phyloP scores from a whole-genome alignment of 352 stramenopile species.

The Phytophthora rubi region DNA sequence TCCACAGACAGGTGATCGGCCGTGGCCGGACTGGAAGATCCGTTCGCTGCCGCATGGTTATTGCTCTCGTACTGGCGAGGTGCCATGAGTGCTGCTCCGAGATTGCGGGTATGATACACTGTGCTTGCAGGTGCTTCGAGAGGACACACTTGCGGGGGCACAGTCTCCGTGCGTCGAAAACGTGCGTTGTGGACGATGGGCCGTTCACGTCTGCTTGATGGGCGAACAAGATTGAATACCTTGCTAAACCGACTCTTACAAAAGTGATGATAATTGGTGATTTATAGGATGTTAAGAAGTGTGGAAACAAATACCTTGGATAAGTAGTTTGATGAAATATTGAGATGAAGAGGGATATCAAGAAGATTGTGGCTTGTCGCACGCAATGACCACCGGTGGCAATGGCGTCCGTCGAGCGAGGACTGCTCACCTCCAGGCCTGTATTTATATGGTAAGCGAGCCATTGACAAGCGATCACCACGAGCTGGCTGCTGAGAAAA shows the following conservation, averaged over 20 bases:
- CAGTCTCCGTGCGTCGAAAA: slow-evolving; percentile 21
- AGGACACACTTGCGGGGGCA: slow-evolving; percentile 2
- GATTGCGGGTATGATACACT: slow-evolving; percentile 19
- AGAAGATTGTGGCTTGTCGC: slow-evolving; percentile 17
- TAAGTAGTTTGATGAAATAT: background rate
- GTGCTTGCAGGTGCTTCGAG: background rate
- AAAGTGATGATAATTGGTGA: background rate
- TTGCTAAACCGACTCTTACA: background rate
- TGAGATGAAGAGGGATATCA: slow-evolving; percentile 18
- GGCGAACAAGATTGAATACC: slow-evolving; percentile 4
- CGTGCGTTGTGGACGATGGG: slow-evolving; percentile 11
- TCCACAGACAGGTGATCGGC: slow-evolving; percentile 32
- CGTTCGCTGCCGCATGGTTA: slow-evolving; percentile 12
- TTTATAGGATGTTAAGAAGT: background rate
- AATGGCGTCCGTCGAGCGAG: background rate
- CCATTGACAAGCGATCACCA: background rate
- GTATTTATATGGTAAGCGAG: background rate
- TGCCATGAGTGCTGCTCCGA: slow-evolving; percentile 13
- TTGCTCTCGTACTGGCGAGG: slow-evolving; percentile 18
- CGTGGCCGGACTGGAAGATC: slow-evolving; percentile 13
- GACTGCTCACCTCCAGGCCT: background rate
- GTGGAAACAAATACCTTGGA: slow-evolving; percentile 3
- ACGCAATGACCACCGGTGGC: slow-evolving; percentile 4
- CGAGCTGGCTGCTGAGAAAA: slow-evolving; percentile 33
- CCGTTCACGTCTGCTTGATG: slow-evolving; percentile 27